Conservation (phyloP, 441 rosid genomes). For the Mallotus repandus region DNA sequence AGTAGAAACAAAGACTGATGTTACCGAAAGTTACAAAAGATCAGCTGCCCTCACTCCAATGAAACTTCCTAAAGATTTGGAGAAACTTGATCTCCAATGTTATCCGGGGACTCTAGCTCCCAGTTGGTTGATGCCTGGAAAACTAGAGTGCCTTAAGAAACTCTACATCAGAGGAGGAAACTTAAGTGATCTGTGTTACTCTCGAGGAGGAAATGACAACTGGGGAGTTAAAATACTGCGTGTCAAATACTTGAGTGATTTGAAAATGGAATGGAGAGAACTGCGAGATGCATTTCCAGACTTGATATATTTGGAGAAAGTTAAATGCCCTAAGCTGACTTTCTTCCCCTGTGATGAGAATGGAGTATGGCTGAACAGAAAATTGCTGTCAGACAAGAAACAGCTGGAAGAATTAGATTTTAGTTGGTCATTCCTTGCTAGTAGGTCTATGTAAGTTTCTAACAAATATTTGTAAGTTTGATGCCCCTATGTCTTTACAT, state of each 20-base stretch:
- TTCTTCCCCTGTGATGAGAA: conserved; percentile 25
- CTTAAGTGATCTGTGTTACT: conserved; percentile 15
- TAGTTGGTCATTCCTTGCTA: no score
- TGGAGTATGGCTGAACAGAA: conserved; percentile 26
- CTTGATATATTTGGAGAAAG: conserved; percentile 29
- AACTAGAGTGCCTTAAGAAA: conserved; percentile 16
- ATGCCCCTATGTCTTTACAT: no score
- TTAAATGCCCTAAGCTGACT: conserved; percentile 18
- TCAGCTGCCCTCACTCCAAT: not conserved
- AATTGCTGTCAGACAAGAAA: no score
- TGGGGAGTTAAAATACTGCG: conserved; percentile 22
- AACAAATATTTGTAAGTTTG: no score
- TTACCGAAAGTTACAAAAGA: not conserved
- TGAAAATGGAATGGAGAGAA: conserved; percentile 22
- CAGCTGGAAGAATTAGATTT: no score
- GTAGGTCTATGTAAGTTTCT: no score
- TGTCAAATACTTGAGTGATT: conserved; percentile 18
- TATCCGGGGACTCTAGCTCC: conserved; percentile 20
- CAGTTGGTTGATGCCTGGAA: conserved; percentile 22
- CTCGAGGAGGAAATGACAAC: not conserved
- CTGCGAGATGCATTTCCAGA: conserved; percentile 21
- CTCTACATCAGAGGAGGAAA: conserved; percentile 31
- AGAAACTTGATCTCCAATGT: conserved; percentile 30
- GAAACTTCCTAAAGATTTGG: conserved; percentile 4
- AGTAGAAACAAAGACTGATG: not conserved